Base-by-base conservation (phyloP, 495 filamentous ascomycete species). In the Amphirosellinia nigrospora region DNA sequence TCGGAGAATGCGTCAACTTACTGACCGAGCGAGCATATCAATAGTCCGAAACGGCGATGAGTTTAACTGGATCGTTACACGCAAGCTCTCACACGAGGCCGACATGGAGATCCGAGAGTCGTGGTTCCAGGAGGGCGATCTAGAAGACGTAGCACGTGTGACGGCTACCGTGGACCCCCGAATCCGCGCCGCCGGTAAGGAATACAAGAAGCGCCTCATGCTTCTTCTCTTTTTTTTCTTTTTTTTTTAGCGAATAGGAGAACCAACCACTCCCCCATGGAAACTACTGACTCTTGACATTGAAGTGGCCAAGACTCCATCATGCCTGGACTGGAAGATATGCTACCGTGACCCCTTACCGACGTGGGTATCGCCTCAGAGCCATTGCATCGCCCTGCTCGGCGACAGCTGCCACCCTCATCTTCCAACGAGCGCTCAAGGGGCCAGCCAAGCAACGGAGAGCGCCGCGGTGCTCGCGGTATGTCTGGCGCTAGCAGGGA, bases 31-130 rank as follows among this genome's bases (percentile, higher is more conserved):
- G 21, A n/a, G 4, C 36, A n/a, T 13, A 36, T 36, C 16, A 3
- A 36, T 32, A 65, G 63, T 86, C 13, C 79, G 83, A 38, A 77
- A 78, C 41, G 84, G 84, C n/a, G 75, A 82, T 13, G 84, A 86
- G 72, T 86, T 85, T 73, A 85, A 85, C 72, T 86, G 84, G 84
- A 85, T 86, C 66, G 72, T 85, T 15, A 86, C 83, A 0, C 79
- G 82, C 7, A 82, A 82, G 71, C 64, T 79, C 5, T 77, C 78
- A 2, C 79, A 81, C 65, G 79, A 81, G 58, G 77, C 77, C 26
- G 84, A 86, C 61, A 79, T 81, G 71, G 82, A 82, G 52, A 82
- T 86, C 39, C 78, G 80, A 36, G 84, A 86, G 73, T 82, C 79
- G 0, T 86, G 83, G 84, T 85, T 81, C 59, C 82, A 84, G 46